phyloP scores from a whole-genome alignment of 805 yeast species.

The Alloascoidea hylecoeti region DNA sequence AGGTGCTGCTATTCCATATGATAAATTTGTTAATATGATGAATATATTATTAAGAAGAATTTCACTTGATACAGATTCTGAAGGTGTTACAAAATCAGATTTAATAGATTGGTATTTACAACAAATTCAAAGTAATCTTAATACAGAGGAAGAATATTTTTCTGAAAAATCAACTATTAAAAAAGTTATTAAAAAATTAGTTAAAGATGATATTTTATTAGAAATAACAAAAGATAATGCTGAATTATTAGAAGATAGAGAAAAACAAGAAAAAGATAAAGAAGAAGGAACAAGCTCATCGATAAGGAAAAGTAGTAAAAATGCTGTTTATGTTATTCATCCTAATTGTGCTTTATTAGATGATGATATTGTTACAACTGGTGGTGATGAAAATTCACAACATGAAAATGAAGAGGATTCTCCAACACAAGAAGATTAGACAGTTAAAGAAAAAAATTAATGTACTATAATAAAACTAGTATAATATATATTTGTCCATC shows the following conservation, averaged over 20 bases:
- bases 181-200: slow-evolving; percentile 74
- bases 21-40: slow-evolving; percentile 76
- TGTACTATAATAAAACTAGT: too few species aligned
- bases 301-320: slow-evolving; percentile 14
- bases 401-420: too few species aligned
- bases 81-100: slow-evolving; percentile 54
- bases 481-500: too few species aligned
- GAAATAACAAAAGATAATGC: slow-evolving; percentile 34
- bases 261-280: slow-evolving; percentile 11
- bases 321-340: slow-evolving; percentile 41
- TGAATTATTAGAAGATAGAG: slow-evolving; percentile 15
- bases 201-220: slow-evolving; percentile 75
- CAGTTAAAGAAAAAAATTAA: too few species aligned
- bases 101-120: slow-evolving; percentile 73
- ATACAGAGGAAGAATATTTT: slow-evolving; percentile 57
- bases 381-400: too few species aligned
- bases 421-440: too few species aligned
- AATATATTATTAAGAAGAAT: slow-evolving; percentile 59
- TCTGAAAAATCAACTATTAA: slow-evolving; percentile 55
- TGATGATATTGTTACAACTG: too few species aligned
- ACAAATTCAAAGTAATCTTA: slow-evolving; percentile 56
- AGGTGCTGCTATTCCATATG: slow-evolving; percentile 58
- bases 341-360: slow-evolving; percentile 79
- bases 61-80: slow-evolving; percentile 36
- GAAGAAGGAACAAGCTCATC: slow-evolving; percentile 13